phyloP scores from a whole-genome alignment of 116 monocot species.

The Cymodocea nodosa region DNA sequence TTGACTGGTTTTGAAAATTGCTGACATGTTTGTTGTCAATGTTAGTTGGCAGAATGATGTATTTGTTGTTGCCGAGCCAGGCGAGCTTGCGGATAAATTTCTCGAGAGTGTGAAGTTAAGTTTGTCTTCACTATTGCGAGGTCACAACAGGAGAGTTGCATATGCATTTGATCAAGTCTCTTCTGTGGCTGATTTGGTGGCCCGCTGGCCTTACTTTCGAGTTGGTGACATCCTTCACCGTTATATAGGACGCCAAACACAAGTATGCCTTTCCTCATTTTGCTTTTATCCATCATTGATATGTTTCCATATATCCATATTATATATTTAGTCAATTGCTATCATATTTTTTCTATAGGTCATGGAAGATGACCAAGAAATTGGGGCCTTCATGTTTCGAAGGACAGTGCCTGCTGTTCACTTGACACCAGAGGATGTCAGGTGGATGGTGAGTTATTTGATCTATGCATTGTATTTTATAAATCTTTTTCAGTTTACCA shows the following conservation, averaged over 20 bases:
- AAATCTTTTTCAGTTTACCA: no score
- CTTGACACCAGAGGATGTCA: slow-evolving; percentile 82
- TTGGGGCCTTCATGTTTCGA: slow-evolving; percentile 95
- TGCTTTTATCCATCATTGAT: no score
- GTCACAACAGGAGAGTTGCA: slow-evolving; percentile 32
- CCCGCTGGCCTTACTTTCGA: slow-evolving; percentile 61
- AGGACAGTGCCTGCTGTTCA: slow-evolving; percentile 86
- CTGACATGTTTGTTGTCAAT: neutral
- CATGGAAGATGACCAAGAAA: slow-evolving; percentile 99
- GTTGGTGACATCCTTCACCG: slow-evolving; percentile 86
- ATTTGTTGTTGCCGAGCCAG: slow-evolving; percentile 98
- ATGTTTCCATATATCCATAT: neutral
- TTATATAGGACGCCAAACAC: slow-evolving; percentile 94
- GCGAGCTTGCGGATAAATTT: slow-evolving; percentile 92
- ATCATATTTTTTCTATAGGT: slow-evolving; percentile 28
- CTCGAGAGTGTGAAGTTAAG: slow-evolving; percentile 70
- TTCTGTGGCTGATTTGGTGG: slow-evolving; percentile 68
- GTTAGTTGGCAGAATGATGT: slow-evolving; percentile 99
- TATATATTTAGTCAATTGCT: neutral
- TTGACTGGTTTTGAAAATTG: neutral
- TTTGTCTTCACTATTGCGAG: slow-evolving; percentile 40
- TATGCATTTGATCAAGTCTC: slow-evolving; percentile 47
- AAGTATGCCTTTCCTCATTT: slow-evolving; percentile 33
- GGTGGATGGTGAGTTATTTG: slow-evolving; percentile 68
- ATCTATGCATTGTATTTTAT: no score